Evolutionary conservation across 768 basidiomycete genomes (phyloP).

Genomic region (Tulasnella calospora): DNA sequence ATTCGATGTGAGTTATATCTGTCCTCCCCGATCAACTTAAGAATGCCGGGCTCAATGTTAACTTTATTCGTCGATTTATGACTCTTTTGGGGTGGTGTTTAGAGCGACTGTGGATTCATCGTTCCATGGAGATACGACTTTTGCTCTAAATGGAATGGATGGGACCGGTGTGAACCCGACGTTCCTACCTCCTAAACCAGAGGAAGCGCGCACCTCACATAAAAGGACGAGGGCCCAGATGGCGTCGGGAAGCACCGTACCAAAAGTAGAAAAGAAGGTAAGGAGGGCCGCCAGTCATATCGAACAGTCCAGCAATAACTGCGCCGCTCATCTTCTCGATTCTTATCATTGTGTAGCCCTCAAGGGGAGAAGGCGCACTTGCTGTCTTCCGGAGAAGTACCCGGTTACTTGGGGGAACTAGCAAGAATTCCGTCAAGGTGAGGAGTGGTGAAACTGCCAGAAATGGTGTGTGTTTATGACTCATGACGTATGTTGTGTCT

Average conservation of each 20-base stretch:
- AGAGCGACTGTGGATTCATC: conserved; percentile 24
- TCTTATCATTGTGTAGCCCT: conserved; percentile 63
- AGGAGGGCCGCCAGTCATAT: conserved; percentile 13
- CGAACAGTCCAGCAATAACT: conserved; percentile 40
- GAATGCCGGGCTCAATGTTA: background rate
- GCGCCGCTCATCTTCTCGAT: conserved; percentile 71
- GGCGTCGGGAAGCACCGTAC: conserved; percentile 68
- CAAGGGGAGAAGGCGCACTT: conserved; percentile 55
- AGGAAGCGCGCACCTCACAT: conserved; percentile 13
- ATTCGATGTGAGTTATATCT: conserved; percentile 51
- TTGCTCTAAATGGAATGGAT: background rate
- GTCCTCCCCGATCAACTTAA: background rate
- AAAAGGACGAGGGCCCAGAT: conserved; percentile 48
- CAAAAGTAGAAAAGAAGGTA: conserved; percentile 49
- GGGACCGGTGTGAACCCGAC: background rate
- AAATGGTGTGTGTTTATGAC: conserved; percentile 24
- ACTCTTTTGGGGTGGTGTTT: conserved; percentile 20
- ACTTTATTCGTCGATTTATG: conserved; percentile 18
- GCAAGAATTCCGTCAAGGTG: conserved; percentile 56
- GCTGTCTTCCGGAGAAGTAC: conserved; percentile 60
- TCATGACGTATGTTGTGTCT: conserved; percentile 10
- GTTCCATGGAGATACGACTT: conserved; percentile 19
- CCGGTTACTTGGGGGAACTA: conserved; percentile 51
- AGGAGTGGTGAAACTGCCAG: background rate
- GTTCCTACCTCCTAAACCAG: conserved; percentile 13